A percentile compares a stretch with the other conserved stretches of the same genome.
These are phyloP conservation scores for Plasmodium blacklocki DNA, from an alignment of 169 alveolate genomes.

Conservation along the genomic window DNA sequence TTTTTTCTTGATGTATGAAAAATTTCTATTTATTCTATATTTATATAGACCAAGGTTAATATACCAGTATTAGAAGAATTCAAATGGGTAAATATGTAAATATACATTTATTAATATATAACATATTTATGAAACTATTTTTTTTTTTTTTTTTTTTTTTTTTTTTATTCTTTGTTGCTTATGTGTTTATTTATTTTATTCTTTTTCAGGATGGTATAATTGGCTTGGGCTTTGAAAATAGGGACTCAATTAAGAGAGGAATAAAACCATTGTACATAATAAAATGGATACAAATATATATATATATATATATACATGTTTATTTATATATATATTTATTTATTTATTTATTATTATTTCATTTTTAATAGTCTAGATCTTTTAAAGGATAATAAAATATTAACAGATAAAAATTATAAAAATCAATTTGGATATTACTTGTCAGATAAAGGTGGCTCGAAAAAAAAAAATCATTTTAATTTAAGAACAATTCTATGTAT, in stretches of 20 bases:
- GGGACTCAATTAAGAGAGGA: conserved; percentile 81
- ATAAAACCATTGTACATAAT: conserved; percentile 72
- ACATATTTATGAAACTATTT: no score
- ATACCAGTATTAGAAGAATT: conserved; percentile 72
- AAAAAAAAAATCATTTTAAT: not conserved
- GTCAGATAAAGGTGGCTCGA: conserved; percentile 25
- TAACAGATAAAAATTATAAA: conserved; percentile 31
- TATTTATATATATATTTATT: not conserved
- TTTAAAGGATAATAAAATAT: conserved; percentile 30
- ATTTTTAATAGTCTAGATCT: conserved; percentile 39
- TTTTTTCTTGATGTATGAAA: not conserved
- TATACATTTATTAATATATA: not conserved
- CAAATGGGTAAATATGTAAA: conserved; percentile 39
- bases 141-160: no score
- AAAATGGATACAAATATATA: no score
- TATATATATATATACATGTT: not conserved
- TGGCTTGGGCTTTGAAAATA: conserved; percentile 85
- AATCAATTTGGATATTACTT: conserved; percentile 67
- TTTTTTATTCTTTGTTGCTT: no score
- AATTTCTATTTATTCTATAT: no score
- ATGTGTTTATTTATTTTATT: not conserved
- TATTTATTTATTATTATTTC: not conserved
- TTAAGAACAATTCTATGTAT: not conserved
- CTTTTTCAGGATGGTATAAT: conserved; percentile 83
- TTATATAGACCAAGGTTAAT: conserved; percentile 46